A percentile compares a stretch with the other conserved stretches of the same genome.
Conservation (phyloP, 2,329 filamentous ascomycete genomes). For the Colletotrichum sp. region DNA sequence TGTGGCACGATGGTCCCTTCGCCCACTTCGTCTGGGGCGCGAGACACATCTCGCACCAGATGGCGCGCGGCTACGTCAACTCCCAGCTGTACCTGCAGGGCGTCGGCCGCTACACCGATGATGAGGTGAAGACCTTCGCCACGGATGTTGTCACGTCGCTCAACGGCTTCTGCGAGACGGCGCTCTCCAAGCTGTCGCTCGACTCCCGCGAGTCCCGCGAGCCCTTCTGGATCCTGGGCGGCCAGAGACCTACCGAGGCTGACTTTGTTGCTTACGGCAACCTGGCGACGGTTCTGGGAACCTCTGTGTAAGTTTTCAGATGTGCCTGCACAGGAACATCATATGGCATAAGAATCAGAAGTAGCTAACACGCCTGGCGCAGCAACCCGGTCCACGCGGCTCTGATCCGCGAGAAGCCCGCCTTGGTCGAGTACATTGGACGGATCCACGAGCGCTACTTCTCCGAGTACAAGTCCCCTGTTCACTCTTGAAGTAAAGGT, state of each 20-base stretch:
- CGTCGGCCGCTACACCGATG: constrained; percentile 21
- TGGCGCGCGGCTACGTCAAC: constrained; percentile 16
- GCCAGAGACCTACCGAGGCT: constrained; percentile 25
- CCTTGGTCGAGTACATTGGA: constrained; percentile 18
- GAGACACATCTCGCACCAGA: constrained; percentile 16
- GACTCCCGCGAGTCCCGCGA: constrained; percentile 2
- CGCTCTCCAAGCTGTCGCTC: constrained; percentile 9
- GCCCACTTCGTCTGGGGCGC: constrained; percentile 20
- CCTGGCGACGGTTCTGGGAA: constrained; percentile 17
- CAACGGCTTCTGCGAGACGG: constrained; percentile 20
- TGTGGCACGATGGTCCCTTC: constrained; percentile 25
- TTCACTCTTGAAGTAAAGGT: constrained; percentile 5
- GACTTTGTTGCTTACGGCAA: constrained; percentile 22
- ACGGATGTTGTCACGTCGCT: constrained; percentile 22
- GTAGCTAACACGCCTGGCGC: not conserved
- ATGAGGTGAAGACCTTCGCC: constrained; percentile 22
- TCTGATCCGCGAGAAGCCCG: constrained; percentile 20
- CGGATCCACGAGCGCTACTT: constrained; percentile 21
- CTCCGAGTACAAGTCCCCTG: constrained; percentile 16
- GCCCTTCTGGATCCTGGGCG: constrained; percentile 29
- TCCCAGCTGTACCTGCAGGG: constrained; percentile 26
- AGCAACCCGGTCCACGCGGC: constrained; percentile 20
- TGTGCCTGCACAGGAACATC: too few relatives aligned
- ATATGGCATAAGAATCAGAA: too few relatives aligned
- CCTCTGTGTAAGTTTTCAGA: constrained; percentile 8